Evolutionary conservation across 345 rosid species (phyloP), one percentile per base, ranked within the genome.

Genomic region (Melaleuca alternifolia): DNA sequence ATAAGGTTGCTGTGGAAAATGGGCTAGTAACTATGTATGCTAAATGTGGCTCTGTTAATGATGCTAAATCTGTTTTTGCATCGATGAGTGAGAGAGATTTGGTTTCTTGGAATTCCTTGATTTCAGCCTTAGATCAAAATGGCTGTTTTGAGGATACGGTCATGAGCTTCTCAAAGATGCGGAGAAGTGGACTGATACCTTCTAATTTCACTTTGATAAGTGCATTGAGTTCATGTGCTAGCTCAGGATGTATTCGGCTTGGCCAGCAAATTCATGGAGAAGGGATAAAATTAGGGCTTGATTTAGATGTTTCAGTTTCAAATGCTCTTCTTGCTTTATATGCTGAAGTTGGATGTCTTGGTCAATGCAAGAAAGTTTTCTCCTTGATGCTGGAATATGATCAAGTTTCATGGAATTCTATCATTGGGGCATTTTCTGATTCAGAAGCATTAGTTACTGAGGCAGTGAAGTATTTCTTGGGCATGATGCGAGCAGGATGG

Each of bases 361-460:
- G 90, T 16, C 89, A 91, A 82, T 92, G 96, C 86, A 90, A 90
- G 82, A 92, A 90, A 87, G 84, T 93, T 89, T 97, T 97, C 89
- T 92, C 91, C 85, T 88, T 88, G 86, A 96, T 97, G 98, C 90
- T 76, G 83, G 95, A 92, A 86, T 87, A 87, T 62, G 99, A 97
- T 94, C 98, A 91, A 91, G 96, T 97, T 84, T 95, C 99, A 53
- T 97, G 98, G 98, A 97, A 97, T 88, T 90, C 99, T 59, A 84
- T 95, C 84, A 92, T 97, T 85, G 98, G 98, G 86, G 94, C 95
- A 83, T 91, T 95, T 89, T 94, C 96, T 88, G 85, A 90, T 91
- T 91, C 94, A 54, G 96, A 93, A 85, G 89, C 86, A 84, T 91
- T 91, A 51, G 87, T 89, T 86, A 89, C 86, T 54, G 93, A 92